Evolutionary conservation across 140 eudicot species (phyloP).

Genomic region (Bidens hawaiensis): DNA sequence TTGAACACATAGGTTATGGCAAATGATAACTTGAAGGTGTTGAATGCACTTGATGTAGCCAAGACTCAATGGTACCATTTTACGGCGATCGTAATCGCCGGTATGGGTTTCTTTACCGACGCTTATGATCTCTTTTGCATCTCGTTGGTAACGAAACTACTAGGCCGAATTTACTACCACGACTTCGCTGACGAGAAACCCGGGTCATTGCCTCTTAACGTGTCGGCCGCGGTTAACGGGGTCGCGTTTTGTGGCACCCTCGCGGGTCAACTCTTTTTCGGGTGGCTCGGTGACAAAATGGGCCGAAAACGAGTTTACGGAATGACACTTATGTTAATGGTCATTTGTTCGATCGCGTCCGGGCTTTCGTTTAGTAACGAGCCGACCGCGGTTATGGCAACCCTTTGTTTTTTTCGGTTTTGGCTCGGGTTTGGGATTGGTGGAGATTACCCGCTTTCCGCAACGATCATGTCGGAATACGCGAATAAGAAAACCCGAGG

Average conservation of each 20-base stretch:
- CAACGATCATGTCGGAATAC: conserved; percentile 76
- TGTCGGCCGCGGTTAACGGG: conserved; percentile 63
- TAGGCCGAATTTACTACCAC: conserved; percentile 65
- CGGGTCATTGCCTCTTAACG: conserved; percentile 59
- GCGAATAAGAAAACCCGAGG: conserved; percentile 78
- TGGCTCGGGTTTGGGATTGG: conserved; percentile 57
- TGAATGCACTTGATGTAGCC: conserved; percentile 66
- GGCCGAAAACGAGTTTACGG: conserved; percentile 73
- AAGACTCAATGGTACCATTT: conserved; percentile 68
- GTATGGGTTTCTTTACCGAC: conserved; percentile 78
- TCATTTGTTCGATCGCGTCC: conserved; percentile 35
- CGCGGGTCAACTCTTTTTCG: conserved; percentile 68
- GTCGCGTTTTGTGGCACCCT: conserved; percentile 74
- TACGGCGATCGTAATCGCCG: conserved; percentile 68
- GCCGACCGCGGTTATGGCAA: conserved; percentile 32
- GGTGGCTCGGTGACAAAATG: conserved; percentile 82
- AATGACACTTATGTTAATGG: conserved; percentile 68
- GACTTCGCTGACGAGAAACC: conserved; percentile 32
- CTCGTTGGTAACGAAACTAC: conserved; percentile 59
- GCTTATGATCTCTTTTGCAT: conserved; percentile 76
- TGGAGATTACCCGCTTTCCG: conserved; percentile 49
- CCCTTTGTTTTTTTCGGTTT: conserved; percentile 48
- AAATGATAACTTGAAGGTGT: conserved; percentile 49
- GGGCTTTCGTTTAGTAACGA: conserved; percentile 38
- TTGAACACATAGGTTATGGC: conserved; percentile 37